Evolutionary conservation across 805 yeast genomes (phyloP).

Genomic region (Metschnikowia koreensis): DNA sequence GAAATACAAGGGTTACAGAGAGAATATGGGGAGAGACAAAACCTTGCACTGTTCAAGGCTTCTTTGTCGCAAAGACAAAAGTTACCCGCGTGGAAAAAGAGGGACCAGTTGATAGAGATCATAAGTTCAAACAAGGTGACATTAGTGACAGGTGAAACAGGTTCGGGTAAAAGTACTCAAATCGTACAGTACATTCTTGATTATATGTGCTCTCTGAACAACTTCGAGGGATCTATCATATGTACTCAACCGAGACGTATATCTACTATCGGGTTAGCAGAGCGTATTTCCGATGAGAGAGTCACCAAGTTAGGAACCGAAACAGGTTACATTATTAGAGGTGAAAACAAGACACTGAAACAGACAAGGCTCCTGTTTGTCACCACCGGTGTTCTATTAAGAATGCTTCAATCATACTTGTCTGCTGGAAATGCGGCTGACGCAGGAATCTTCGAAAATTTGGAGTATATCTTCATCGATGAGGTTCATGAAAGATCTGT

Average conservation of each 20-base stretch:
- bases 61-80: constrained; percentile 45
- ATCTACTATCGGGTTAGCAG: constrained; percentile 91
- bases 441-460: constrained; percentile 42
- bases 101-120: constrained; percentile 50
- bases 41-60: constrained; percentile 28
- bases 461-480: constrained; percentile 78
- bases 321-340: constrained; percentile 87
- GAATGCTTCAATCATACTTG: constrained; percentile 69
- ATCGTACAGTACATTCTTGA: constrained; percentile 87
- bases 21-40: constrained; percentile 3
- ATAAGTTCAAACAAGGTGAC: constrained; percentile 63
- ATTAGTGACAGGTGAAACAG: constrained; percentile 92
- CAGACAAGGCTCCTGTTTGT: constrained; percentile 78
- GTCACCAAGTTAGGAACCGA: constrained; percentile 63
- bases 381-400: constrained; percentile 87
- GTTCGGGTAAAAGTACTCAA: constrained; percentile 96
- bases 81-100: constrained; percentile 85
- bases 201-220: constrained; percentile 47
- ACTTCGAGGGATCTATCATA: constrained; percentile 58
- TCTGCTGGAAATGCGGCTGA: constrained; percentile 14
- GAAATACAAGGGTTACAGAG: constrained; percentile 2
- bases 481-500: constrained; percentile 97
- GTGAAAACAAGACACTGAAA: constrained; percentile 67
- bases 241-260: constrained; percentile 97
- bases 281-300: constrained; percentile 86